Evolutionary conservation across 2,329 filamentous ascomycete species (phyloP).

Genomic region (Aspergillus luchuensis): DNA sequence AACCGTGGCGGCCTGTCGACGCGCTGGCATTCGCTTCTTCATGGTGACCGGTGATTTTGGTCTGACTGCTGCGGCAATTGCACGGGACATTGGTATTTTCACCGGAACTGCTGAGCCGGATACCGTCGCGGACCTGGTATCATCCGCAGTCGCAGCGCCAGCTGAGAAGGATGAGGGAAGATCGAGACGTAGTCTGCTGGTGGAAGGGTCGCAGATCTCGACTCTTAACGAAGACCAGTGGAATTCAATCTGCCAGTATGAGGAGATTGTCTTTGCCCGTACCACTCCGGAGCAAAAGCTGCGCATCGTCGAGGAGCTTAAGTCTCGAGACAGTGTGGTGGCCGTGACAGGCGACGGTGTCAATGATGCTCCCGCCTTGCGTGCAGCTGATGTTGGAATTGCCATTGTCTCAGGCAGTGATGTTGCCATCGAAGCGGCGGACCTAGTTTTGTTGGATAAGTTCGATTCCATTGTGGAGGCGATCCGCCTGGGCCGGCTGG

Average conservation of each 20-base stretch:
- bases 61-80: conserved; percentile 45
- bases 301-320: conserved; percentile 46
- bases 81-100: conserved; percentile 45
- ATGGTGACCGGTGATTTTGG: conserved; percentile 50
- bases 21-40: conserved; percentile 44
- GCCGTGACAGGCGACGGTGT: conserved; percentile 45
- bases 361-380: conserved; percentile 40
- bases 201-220: conserved; percentile 68
- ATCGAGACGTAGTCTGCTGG: conserved; percentile 57
- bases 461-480: conserved; percentile 40
- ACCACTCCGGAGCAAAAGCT: conserved; percentile 49
- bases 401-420: conserved; percentile 43
- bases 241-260: conserved; percentile 61
- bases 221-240: conserved; percentile 68
- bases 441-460: conserved; percentile 40
- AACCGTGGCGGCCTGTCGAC: conserved; percentile 39
- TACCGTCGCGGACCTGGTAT: conserved; percentile 55
- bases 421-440: conserved; percentile 45
- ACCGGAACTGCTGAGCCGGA: conserved; percentile 55
- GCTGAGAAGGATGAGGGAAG: background rate
- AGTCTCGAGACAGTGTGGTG: conserved; percentile 41
- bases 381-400: conserved; percentile 37
- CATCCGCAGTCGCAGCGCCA: background rate
- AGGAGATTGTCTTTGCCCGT: conserved; percentile 53
- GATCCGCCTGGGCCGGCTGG: conserved; percentile 35